Base-by-base conservation (phyloP, 139 green algal genomes). In the Volvox africanus region DNA sequence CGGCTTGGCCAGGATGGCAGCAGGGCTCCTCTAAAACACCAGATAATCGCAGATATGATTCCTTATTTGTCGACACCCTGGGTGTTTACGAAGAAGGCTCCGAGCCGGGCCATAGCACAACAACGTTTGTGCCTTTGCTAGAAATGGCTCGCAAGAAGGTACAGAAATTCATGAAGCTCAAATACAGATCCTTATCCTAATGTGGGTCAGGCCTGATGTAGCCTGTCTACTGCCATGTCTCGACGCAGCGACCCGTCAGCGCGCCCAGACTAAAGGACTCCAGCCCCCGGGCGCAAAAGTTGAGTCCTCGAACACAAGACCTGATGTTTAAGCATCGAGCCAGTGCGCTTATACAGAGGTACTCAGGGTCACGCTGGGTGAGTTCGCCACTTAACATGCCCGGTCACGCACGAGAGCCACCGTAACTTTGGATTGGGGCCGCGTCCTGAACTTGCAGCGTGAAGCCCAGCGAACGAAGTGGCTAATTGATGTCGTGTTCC, bases 401-500 rank as follows among this genome's bases (percentile, higher is more conserved):
- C 5, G 44, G 44, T 55, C 44, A 55, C 9, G 44, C 44, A 55
- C 44, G 9, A 14, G 44, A 55, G 9, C 44, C 44, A 55, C 5
- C 44, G 5, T 55, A 55, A 55, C 44, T 9, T 55, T 55, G 44
- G 44, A 9, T 55, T 55, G 44, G 21, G 65, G 21, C 21, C 24
- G 65, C 65, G 21, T 73, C 65, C 6, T 73, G 65, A 24, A 28
- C 65, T 11, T 67, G 1, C 87, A 91, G 87, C 78, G 83, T 16
- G 84, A 89, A 76, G 92, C 92, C 28, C 85, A 92, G 36, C 78
- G 89, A 21, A 94, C 88, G 13, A 92, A 92, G 36, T 94, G 92
- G 92, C 84, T 94, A 36, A 24, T 93, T 12, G 92, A 94, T 30
- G 13, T 94, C n/a, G 92, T 94, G 16, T 62, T 50, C 33, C 89